Evolutionary conservation across 192 early-diverging fungal genomes (phyloP).

Genomic region (Podila epigama): DNA sequence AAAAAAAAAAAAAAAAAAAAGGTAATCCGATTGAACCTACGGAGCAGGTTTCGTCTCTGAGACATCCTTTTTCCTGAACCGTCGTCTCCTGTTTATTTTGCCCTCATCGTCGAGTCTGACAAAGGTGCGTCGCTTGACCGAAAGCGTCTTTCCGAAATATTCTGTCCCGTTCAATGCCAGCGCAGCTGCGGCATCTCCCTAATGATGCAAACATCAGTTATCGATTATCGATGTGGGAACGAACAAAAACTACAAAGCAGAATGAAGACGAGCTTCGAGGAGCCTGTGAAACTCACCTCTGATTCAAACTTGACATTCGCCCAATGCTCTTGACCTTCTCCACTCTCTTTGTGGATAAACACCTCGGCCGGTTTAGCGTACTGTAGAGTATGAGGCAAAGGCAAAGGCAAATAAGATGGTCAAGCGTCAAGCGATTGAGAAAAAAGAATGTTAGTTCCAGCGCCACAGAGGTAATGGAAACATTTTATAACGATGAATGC

Average conservation of each 20-base stretch:
- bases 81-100: conserved; percentile 1
- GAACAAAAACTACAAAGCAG: not conserved
- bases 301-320: conserved; percentile 36
- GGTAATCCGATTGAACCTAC: not conserved
- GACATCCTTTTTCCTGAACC: not conserved
- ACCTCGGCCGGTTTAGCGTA: conserved; percentile 9
- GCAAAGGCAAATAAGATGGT: no score
- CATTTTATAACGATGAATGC: not conserved
- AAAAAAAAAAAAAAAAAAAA: not conserved
- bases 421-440: no score
- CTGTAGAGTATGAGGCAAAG: not conserved
- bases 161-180: conserved; percentile 23
- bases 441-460: not conserved
- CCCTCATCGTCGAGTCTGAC: not conserved
- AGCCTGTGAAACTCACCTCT: conserved; percentile 7
- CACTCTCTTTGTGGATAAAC: conserved; percentile 1
- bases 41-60: not conserved
- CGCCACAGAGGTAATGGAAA: not conserved
- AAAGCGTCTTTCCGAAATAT: conserved; percentile 20
- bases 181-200: conserved; percentile 24
- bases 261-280: no score
- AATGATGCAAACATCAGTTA: not conserved
- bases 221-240: not conserved
- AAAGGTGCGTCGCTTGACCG: conserved; percentile 18
- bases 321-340: conserved; percentile 5